A percentile compares a stretch with the other conserved stretches of the same genome.
These are phyloP conservation scores for Coemansia sp. DNA, from an alignment of 192 early-diverging fungal species.

Conservation along the genomic window DNA sequence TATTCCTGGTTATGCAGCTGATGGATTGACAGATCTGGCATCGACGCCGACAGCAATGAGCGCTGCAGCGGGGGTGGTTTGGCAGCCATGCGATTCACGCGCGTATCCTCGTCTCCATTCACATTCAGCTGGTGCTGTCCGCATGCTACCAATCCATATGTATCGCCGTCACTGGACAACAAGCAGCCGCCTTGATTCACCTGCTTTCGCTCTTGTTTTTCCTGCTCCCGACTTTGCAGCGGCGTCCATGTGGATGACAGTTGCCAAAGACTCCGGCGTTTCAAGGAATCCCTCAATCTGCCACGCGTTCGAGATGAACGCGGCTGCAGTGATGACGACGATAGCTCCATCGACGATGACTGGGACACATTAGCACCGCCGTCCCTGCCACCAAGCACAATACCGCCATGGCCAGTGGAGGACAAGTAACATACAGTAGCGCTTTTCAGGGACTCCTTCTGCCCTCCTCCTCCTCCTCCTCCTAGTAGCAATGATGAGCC, in stretches of 20 bases:
- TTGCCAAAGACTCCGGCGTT: background rate
- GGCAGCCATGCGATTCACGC: background rate
- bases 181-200: too few species aligned
- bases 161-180: too few species aligned
- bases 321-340: background rate
- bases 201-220: background rate
- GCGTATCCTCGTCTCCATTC: background rate
- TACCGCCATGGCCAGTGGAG: constrained; percentile 3
- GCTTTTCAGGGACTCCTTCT: constrained; percentile 10
- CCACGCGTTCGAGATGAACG: background rate
- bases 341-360: background rate
- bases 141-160: background rate
- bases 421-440: constrained; percentile 14
- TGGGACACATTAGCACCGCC: background rate
- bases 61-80: background rate
- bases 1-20: background rate
- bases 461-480: too few species aligned
- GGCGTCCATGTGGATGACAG: background rate
- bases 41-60: constrained; percentile 17
- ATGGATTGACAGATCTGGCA: constrained; percentile 17
- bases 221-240: background rate
- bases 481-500: background rate
- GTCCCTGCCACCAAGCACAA: background rate
- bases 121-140: background rate
- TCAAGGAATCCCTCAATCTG: background rate